A percentile compares a stretch with the other conserved stretches of the same genome.
phyloP scores from a whole-genome alignment of 345 rosid species.

The Citrus trifoliata region DNA sequence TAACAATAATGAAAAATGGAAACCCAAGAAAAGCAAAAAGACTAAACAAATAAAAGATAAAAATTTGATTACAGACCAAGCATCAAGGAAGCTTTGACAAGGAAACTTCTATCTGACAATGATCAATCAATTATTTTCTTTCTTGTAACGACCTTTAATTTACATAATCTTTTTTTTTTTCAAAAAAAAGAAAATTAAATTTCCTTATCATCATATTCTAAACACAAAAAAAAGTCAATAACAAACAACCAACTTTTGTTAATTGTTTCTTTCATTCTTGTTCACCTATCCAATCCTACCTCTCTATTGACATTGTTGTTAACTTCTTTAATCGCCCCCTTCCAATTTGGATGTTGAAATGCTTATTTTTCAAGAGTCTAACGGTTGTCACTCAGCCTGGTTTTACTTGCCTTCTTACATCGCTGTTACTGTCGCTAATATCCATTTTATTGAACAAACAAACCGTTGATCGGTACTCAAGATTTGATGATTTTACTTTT shows the following conservation, averaged over 20 bases:
- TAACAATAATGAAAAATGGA: conserved; percentile 25
- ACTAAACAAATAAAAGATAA: not conserved
- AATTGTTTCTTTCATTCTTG: conserved; percentile 29
- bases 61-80: not conserved
- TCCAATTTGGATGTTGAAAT: not conserved
- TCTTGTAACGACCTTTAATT: not conserved
- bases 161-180: not conserved
- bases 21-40: conserved; percentile 18
- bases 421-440: not conserved
- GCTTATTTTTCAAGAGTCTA: conserved; percentile 31
- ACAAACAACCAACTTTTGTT: conserved; percentile 48
- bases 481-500: conserved; percentile 6
- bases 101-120: conserved; percentile 2
- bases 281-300: conserved; percentile 39
- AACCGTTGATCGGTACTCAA: not conserved
- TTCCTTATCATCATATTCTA: conserved; percentile 11
- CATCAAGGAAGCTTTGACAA: conserved; percentile 12
- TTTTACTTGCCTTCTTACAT: not conserved
- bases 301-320: not conserved
- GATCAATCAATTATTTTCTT: not conserved
- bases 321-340: not conserved
- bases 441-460: not conserved
- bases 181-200: not conserved
- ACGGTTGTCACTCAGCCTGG: not conserved
- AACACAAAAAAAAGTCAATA: conserved; percentile 27